phyloP scores from a whole-genome alignment of 768 basidiomycete genomes.

The Suillus tomentosus region DNA sequence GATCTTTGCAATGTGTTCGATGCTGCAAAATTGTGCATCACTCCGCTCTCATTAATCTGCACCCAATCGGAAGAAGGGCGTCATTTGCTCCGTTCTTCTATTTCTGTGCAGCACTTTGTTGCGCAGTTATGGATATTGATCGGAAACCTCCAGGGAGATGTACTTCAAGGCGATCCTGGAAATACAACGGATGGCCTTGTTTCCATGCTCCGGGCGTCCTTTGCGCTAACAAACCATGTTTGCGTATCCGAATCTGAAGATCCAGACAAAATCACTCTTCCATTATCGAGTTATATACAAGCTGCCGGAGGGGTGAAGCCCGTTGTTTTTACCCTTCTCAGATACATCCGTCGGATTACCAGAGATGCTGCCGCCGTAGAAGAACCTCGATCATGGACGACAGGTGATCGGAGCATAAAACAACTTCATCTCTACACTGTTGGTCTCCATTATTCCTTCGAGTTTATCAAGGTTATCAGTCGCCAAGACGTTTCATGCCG shows the following conservation, averaged over 20 bases:
- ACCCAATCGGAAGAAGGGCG: not conserved
- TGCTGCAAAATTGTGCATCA: not conserved
- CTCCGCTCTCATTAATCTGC: not conserved
- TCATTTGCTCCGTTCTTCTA: not conserved
- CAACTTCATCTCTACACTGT: not conserved
- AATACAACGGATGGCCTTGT: not conserved
- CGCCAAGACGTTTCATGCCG: not conserved
- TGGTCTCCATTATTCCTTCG: not conserved
- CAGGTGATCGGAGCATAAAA: not conserved
- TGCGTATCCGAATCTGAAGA: conserved; percentile 2
- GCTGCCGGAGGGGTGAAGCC: conserved; percentile 3
- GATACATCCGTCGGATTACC: not conserved
- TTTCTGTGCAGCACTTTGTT: not conserved
- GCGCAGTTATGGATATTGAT: conserved; percentile 1
- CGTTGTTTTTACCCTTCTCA: not conserved
- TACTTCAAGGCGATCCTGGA: not conserved
- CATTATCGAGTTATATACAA: not conserved
- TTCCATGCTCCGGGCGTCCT: not conserved
- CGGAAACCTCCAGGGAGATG: not conserved
- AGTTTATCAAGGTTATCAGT: not conserved
- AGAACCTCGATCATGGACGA: not conserved
- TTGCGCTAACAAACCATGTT: not conserved
- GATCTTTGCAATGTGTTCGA: not conserved
- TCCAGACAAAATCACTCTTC: not conserved
- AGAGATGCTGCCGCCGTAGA: not conserved